Base-by-base conservation (phyloP, 2,329 filamentous ascomycete genomes). In the Monilinia vaccinii-corymbosi region DNA sequence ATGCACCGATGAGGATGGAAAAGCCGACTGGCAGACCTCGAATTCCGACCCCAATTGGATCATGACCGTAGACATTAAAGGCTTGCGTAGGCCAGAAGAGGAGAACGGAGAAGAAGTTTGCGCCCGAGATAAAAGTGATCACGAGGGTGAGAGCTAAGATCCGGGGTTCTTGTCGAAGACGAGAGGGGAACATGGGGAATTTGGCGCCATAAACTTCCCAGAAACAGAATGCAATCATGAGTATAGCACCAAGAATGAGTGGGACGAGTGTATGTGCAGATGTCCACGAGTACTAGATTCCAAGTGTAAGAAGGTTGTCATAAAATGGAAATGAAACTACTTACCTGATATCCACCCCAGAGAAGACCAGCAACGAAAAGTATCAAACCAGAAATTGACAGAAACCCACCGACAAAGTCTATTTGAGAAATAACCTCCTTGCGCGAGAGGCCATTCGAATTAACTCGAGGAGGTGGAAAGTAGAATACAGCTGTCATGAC, bases 61-160 rank as follows among this genome's bases (percentile, higher is more conserved):
- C 81, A 64, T 87, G 81, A 8, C 82, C 82, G 68, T 86, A 86
- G 11, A 86, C 79, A 64, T 86, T 86, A 73, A 82, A 85, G 1
- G 81, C 79, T 70, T 87, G 80, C 0, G 81, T 84, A 0, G 66
- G 65, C 83, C 83, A 87, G 69, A 86, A 83, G 68, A 81, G 75
- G 32, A 81, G 68, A 10, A 70, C 62, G 0, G 65, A 66, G 60
- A 71, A 69, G 60, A 69, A 6, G 82, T 84, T 83, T 61, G 79
- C 79, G 4, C 81, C 81, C 0, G 79, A 81, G 56, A 83, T 80
- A 66, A 81, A 82, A 16, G 81, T 83, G 66, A 84, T 82, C 58
- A 84, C 68, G 23, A 83, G 72, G 0, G 79, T 82, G 23, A 83
- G 72, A 14, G 73, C 72, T 7, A 84, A 71, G 6, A 77, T 81